Conservation (phyloP, 2,329 filamentous ascomycete species). For the Xylogone sp. region DNA sequence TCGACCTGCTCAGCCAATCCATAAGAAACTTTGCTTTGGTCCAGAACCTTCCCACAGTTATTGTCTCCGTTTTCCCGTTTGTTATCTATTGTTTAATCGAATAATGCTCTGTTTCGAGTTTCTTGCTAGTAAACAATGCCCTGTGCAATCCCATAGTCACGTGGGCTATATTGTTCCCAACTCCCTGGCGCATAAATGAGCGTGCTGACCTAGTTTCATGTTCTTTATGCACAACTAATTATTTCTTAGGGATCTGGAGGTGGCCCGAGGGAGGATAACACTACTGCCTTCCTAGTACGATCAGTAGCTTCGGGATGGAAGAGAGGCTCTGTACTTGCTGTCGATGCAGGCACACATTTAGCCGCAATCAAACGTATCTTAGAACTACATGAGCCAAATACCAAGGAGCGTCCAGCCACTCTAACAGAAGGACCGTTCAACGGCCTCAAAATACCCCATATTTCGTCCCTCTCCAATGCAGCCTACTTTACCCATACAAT, state of each 20-base stretch:
- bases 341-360: slow-evolving; percentile 90
- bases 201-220: too few relatives aligned
- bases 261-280: slow-evolving; percentile 84
- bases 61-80: neutral
- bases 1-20: neutral
- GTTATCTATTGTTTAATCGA: neutral
- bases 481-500: slow-evolving; percentile 74
- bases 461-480: slow-evolving; percentile 71
- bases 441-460: slow-evolving; percentile 67
- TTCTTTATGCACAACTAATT: neutral
- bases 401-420: slow-evolving; percentile 45
- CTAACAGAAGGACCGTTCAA: slow-evolving; percentile 72
- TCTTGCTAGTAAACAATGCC: neutral
- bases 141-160: too few relatives aligned
- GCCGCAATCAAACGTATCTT: slow-evolving; percentile 80
- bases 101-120: neutral
- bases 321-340: slow-evolving; percentile 79
- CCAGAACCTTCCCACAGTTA: neutral
- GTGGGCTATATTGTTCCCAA: too few relatives aligned
- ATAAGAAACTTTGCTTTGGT: neutral
- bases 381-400: slow-evolving; percentile 24
- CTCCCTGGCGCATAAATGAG: too few relatives aligned
- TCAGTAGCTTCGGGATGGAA: slow-evolving; percentile 76
- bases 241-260: slow-evolving; percentile 73
- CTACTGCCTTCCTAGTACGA: slow-evolving; percentile 84